phyloP scores from a whole-genome alignment of 176 grass and related monocot genomes.

The Puccinellia tenuiflora region DNA sequence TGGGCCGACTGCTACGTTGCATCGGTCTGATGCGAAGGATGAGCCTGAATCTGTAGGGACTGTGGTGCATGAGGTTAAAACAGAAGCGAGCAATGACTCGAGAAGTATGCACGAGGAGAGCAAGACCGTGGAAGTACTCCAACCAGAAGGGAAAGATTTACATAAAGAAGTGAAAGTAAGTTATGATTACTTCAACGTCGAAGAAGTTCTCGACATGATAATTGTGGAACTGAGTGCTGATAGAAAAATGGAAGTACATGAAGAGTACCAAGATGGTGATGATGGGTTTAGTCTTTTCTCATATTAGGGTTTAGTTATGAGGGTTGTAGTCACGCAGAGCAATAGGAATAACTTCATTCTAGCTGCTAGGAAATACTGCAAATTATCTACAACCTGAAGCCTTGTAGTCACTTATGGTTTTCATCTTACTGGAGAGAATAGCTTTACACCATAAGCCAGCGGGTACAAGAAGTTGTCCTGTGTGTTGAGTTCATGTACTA shows the following conservation, averaged over 20 bases:
- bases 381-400: constrained; percentile 29
- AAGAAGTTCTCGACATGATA: constrained; percentile 46
- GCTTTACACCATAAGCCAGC: constrained; percentile 47
- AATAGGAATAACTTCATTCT: constrained; percentile 42
- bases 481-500: constrained; percentile 52
- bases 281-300: constrained; percentile 60
- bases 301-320: constrained; percentile 30
- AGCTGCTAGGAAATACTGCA: constrained; percentile 40
- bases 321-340: constrained; percentile 3
- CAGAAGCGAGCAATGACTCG: constrained; percentile 22
- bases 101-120: neutral
- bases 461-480: constrained; percentile 48
- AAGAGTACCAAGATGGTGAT: constrained; percentile 43
- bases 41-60: constrained; percentile 32
- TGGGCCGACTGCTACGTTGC: neutral
- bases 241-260: constrained; percentile 45
- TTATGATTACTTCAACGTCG: constrained; percentile 41
- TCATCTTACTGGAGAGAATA: constrained; percentile 39
- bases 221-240: constrained; percentile 50
- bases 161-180: constrained; percentile 28
- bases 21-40: constrained; percentile 27
- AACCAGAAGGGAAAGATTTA: neutral
- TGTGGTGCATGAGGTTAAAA: constrained; percentile 33
- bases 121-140: constrained; percentile 13
- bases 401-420: constrained; percentile 38